phyloP scores from a whole-genome alignment of 768 basidiomycete genomes.

The Pleurotus giganteus region DNA sequence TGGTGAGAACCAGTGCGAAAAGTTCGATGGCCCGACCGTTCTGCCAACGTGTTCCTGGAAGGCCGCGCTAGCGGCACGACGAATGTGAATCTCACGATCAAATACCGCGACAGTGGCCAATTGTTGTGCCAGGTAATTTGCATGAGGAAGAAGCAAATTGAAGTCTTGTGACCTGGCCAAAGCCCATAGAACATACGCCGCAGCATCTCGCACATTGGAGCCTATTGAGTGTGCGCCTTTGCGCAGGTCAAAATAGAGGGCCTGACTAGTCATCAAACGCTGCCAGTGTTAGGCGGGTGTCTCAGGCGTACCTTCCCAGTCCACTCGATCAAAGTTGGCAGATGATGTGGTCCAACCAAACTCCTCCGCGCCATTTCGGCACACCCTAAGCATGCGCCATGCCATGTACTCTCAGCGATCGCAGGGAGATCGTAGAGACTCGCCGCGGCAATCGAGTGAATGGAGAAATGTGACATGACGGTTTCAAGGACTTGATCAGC shows the following conservation, averaged over 20 bases:
- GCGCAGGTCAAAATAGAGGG: constrained; percentile 87
- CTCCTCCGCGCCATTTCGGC: constrained; percentile 90
- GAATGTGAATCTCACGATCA: constrained; percentile 93
- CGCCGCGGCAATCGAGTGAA: constrained; percentile 66
- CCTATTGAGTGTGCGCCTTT: constrained; percentile 94
- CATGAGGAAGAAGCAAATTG: constrained; percentile 56
- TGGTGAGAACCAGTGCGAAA: not conserved
- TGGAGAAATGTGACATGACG: constrained; percentile 70
- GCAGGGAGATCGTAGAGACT: constrained; percentile 70
- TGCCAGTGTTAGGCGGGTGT: not conserved
- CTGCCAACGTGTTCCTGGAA: constrained; percentile 97
- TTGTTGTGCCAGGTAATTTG: constrained; percentile 60
- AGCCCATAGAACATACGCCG: constrained; percentile 94
- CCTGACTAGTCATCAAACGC: constrained; percentile 43
- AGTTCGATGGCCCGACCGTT: constrained; percentile 54
- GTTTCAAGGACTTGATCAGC: constrained; percentile 80
- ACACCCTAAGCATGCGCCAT: constrained; percentile 88
- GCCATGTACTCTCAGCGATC: constrained; percentile 87
- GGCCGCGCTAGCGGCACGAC: constrained; percentile 94
- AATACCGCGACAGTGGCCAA: constrained; percentile 82
- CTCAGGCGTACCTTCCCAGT: constrained; percentile 60
- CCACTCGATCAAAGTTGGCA: constrained; percentile 74
- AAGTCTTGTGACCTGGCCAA: constrained; percentile 77
- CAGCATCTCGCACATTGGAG: constrained; percentile 91
- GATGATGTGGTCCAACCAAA: constrained; percentile 54